Evolutionary conservation across 805 yeast genomes (phyloP).

Genomic region (Zygosaccharomyces gambellarensis): DNA sequence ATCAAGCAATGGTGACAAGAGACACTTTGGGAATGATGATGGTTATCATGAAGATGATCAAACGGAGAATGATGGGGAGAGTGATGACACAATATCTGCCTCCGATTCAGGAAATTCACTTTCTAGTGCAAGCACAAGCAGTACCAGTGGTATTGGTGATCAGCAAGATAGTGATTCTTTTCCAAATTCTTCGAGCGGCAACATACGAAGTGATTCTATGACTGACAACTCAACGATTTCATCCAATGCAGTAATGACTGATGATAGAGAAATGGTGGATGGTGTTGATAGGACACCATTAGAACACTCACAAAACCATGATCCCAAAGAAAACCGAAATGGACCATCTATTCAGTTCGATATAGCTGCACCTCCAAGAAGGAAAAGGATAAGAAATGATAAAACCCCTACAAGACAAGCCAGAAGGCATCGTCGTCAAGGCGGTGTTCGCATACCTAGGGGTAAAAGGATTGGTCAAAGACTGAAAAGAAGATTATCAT

Average conservation of each 20-base stretch:
- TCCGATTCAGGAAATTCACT: background rate
- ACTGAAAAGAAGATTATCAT: slow-evolving; percentile 20
- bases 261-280: slow-evolving; percentile 5
- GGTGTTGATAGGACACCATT: background rate
- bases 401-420: slow-evolving; percentile 3
- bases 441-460: slow-evolving; percentile 10
- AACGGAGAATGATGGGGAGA: background rate
- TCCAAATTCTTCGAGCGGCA: background rate
- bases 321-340: background rate
- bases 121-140: background rate
- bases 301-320: background rate
- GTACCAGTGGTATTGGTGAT: background rate
- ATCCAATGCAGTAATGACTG: slow-evolving; percentile 7
- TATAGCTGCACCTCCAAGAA: slow-evolving; percentile 24
- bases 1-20: slow-evolving; percentile 11
- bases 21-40: slow-evolving; percentile 3
- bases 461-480: slow-evolving; percentile 20
- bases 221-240: slow-evolving; percentile 5
- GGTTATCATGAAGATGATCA: background rate
- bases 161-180: background rate
- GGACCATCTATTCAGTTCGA: slow-evolving; percentile 31
- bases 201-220: slow-evolving; percentile 5
- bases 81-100: background rate
- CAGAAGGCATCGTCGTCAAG: background rate
- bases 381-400: background rate